phyloP scores from a whole-genome alignment of 163 green algal genomes.

The Coccomyxa subellipsoidea region DNA sequence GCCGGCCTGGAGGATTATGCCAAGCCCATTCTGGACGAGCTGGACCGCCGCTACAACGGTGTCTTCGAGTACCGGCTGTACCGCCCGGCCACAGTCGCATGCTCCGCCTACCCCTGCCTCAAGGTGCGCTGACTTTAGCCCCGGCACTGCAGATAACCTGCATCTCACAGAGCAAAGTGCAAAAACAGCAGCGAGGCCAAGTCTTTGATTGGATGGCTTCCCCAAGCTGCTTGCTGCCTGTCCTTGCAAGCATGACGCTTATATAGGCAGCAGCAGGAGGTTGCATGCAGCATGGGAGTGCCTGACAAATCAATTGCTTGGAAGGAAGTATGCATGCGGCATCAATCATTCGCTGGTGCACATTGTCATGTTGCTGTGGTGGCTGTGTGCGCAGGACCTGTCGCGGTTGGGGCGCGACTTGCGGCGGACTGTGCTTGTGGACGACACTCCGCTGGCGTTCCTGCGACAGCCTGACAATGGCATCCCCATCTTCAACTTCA shows the following conservation, averaged over 20 bases:
- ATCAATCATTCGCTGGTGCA: too few species aligned
- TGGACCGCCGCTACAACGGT: constrained; percentile 57
- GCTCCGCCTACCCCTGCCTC: constrained; percentile 20
- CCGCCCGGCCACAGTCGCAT: constrained; percentile 59
- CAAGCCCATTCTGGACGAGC: constrained; percentile 70
- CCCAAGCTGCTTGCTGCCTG: too few species aligned
- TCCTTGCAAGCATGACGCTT: too few species aligned
- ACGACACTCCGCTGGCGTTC: constrained; percentile 90
- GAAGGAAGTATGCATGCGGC: too few species aligned
- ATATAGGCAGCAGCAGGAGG: too few species aligned
- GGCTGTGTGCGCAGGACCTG: constrained; percentile 78
- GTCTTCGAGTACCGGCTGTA: constrained; percentile 61
- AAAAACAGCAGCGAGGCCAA: too few species aligned
- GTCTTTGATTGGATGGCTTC: too few species aligned
- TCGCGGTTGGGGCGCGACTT: constrained; percentile 56
- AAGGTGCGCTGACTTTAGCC: neutral
- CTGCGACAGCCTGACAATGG: constrained; percentile 81
- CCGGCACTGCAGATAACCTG: too few species aligned
- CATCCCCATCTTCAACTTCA: constrained; percentile 78
- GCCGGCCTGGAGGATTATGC: constrained; percentile 87
- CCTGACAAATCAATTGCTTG: too few species aligned
- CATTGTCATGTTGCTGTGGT: neutral
- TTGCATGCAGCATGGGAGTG: too few species aligned
- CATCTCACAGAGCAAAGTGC: too few species aligned
- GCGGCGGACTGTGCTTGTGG: constrained; percentile 72